Base-by-base conservation (phyloP, 306 rosid genomes). In the Mucuna pruriens region DNA sequence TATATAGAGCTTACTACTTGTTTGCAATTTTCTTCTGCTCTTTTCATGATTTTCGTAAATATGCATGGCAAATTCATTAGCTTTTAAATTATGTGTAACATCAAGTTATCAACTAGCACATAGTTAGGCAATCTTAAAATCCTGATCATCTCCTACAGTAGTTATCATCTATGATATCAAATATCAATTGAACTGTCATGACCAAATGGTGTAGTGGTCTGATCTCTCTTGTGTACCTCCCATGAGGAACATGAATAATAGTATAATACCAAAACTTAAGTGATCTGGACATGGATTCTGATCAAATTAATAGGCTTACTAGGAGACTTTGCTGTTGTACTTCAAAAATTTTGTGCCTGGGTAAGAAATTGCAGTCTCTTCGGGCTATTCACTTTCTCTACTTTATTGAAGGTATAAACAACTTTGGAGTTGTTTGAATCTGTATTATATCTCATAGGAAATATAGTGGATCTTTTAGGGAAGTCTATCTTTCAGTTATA, bases 321-420 rank as follows among this genome's bases (percentile, higher is more conserved):
- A 66, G 12, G 62, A 69, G 23, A 67, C 1, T 55, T 54, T 66
- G n/a, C 33, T 0, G 54, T 52, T 46, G 17, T 11, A 16, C 19
- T 80, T 38, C 16, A 19, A 26, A 44, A 33, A 40, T 8, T 17
- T 17, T 44, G 42, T 9, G 10, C 13, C 10, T 36, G 60, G 26
- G 17, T 67, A 66, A 33, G 73, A 46, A 68, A 58, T 76, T 42
- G 23, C 48, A 57, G 36, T 54, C 51, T 70, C 40, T 78, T 67
- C 45, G 29, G 52, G 23, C 54, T 29, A 22, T 48, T 49, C 64
- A 61, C 46, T 52, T 9, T 64, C 49, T 29, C 54, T 20, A 44
- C 54, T n/a, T 65, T 31, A 31, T 25, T 55, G 52, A 51, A 20
- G 13, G 10, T 61, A 11, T 61, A 26, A 10, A 77, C 31, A 48